These are phyloP conservation scores for Intubia oerlemansii DNA, from an alignment of 2,329 filamentous ascomycete species.

Conservation along the genomic window DNA sequence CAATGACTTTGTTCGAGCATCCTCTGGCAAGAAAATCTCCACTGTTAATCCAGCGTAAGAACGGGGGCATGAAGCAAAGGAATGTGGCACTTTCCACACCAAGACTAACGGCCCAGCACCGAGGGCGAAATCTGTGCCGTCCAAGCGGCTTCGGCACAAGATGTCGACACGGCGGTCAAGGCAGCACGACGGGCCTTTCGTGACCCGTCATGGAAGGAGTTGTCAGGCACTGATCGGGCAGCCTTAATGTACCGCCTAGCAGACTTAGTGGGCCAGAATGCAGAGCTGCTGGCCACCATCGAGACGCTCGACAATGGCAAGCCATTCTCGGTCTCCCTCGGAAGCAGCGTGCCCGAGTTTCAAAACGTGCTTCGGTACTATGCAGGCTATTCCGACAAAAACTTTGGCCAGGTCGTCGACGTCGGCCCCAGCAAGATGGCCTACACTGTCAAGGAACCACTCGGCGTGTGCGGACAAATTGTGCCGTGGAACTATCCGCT, in stretches of 20 bases:
- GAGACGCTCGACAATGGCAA: slow-evolving; percentile 74
- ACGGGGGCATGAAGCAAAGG: too few species aligned
- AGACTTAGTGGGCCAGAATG: slow-evolving; percentile 44
- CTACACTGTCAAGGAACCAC: slow-evolving; percentile 55
- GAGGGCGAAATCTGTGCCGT: slow-evolving; percentile 52
- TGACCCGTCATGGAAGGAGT: slow-evolving; percentile 41
- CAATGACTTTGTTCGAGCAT: slow-evolving; percentile 61
- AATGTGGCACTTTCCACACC: too few species aligned
- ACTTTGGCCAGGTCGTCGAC: slow-evolving; percentile 57
- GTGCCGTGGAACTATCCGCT: slow-evolving; percentile 60
- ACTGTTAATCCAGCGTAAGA: too few species aligned
- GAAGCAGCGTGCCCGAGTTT: slow-evolving; percentile 34
- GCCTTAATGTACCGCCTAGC: slow-evolving; percentile 48
- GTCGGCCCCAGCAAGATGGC: slow-evolving; percentile 49
- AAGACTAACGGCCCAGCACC: too few species aligned
- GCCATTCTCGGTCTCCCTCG: slow-evolving; percentile 43
- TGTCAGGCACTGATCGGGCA: slow-evolving; percentile 47
- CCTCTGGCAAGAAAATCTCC: too few species aligned
- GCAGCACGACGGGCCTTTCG: slow-evolving; percentile 50
- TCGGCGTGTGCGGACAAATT: slow-evolving; percentile 57
- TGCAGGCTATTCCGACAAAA: slow-evolving; percentile 62
- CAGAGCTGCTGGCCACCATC: slow-evolving; percentile 23
- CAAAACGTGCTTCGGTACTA: slow-evolving; percentile 45
- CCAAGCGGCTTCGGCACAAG: slow-evolving; percentile 41
- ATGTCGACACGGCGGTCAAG: slow-evolving; percentile 48